These are phyloP conservation scores for Irineochytrium annulatum DNA, from an alignment of 192 early-diverging fungal species.

Conservation along the genomic window DNA sequence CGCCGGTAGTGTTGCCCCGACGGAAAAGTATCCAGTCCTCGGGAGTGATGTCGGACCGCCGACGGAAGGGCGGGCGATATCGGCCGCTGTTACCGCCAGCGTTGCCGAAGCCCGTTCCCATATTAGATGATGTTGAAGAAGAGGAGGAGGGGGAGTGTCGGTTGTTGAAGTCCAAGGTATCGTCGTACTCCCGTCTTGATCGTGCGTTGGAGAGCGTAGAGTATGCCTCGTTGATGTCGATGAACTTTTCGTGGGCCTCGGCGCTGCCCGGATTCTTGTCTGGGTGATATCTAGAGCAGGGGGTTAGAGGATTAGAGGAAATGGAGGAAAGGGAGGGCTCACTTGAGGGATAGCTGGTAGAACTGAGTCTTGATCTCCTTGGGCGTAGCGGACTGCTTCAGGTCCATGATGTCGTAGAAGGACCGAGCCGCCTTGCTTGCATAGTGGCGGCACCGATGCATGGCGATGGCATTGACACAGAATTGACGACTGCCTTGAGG, in stretches of 20 bases:
- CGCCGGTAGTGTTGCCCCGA: too few species aligned
- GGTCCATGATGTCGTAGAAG: not conserved
- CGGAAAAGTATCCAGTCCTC: too few species aligned
- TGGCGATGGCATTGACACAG: too few species aligned
- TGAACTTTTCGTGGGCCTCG: slow-evolving; percentile 65
- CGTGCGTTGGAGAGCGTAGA: slow-evolving; percentile 65
- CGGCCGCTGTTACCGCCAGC: too few species aligned
- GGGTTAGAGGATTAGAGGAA: not conserved
- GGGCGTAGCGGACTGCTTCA: not conserved
- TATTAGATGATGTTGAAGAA: too few species aligned
- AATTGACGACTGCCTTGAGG: too few species aligned
- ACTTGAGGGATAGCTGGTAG: slow-evolving; percentile 70
- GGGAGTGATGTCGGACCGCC: too few species aligned
- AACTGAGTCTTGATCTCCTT: slow-evolving; percentile 64
- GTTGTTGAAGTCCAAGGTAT: slow-evolving; percentile 25
- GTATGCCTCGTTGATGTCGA: slow-evolving; percentile 83
- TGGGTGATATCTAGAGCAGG: slow-evolving; percentile 65
- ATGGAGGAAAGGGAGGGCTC: not conserved
- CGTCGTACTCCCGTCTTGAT: slow-evolving; percentile 71
- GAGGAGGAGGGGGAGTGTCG: too few species aligned
- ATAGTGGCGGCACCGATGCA: too few species aligned
- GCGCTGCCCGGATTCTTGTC: slow-evolving; percentile 70
- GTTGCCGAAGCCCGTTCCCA: too few species aligned
- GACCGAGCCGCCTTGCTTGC: too few species aligned
- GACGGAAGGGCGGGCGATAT: too few species aligned